Conservation (phyloP, 371 early-diverging fungal genomes). For the Syncephalastrum racemosum region DNA sequence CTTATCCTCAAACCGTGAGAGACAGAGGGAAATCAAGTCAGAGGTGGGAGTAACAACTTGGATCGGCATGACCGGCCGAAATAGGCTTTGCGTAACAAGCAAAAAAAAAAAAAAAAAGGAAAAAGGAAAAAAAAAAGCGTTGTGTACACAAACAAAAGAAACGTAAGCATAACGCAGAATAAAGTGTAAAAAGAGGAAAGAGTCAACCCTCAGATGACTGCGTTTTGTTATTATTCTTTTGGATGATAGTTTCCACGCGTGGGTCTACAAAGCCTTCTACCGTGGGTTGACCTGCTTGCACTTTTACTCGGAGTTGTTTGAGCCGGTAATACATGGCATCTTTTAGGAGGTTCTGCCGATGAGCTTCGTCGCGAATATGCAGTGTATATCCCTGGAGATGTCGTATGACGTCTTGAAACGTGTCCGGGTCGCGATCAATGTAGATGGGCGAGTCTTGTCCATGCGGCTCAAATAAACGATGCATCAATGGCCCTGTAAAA, state of each 20-base stretch:
- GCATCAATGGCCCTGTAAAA: slow-evolving; percentile 47
- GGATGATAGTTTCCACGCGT: no score
- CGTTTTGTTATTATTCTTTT: no score
- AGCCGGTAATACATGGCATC: slow-evolving; percentile 65
- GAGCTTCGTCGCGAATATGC: slow-evolving; percentile 57
- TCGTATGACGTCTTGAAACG: slow-evolving; percentile 59
- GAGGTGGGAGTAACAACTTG: no score
- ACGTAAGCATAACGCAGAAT: no score
- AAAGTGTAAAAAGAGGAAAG: no score
- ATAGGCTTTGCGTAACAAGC: slow-evolving; percentile 19
- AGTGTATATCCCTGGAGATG: slow-evolving; percentile 65
- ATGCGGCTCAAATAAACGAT: slow-evolving; percentile 27
- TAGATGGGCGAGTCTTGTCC: slow-evolving; percentile 41
- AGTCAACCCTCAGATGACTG: no score
- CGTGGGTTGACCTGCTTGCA: slow-evolving; percentile 39
- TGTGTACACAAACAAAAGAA: no score
- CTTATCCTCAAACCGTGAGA: no score
- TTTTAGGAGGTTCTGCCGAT: slow-evolving; percentile 59
- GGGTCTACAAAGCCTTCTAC: slow-evolving; percentile 46
- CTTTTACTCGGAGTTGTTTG: slow-evolving; percentile 50
- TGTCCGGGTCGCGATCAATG: slow-evolving; percentile 61
- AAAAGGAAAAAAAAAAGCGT: no score
- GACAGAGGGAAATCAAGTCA: no score
- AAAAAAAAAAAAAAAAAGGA: no score
- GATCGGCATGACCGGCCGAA: slow-evolving; percentile 1